Evolutionary conservation across 2,329 filamentous ascomycete genomes (phyloP).

Genomic region (Aspergillus sp.): DNA sequence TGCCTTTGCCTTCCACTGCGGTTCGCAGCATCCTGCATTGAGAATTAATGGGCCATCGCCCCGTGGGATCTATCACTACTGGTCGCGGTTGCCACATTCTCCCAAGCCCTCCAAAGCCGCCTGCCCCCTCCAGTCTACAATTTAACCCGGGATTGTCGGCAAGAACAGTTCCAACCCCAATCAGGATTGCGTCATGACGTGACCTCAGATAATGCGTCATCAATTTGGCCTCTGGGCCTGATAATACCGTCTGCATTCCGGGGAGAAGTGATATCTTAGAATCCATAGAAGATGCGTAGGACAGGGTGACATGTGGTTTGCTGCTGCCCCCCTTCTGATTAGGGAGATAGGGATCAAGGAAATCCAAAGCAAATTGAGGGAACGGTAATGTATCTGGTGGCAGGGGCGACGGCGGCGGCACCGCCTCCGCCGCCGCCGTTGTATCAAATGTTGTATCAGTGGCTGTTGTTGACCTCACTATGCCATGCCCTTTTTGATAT

Average conservation of each 20-base stretch:
- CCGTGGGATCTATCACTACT: constrained; percentile 75
- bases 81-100: constrained; percentile 70
- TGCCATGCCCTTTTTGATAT: constrained; percentile 44
- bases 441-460: too few species aligned
- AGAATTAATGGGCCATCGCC: constrained; percentile 66
- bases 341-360: constrained; percentile 55
- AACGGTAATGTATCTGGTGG: constrained; percentile 46
- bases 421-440: too few species aligned
- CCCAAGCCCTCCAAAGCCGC: constrained; percentile 55
- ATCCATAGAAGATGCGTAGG: constrained; percentile 89
- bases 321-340: constrained; percentile 28
- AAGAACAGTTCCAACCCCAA: constrained; percentile 80
- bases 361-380: constrained; percentile 44
- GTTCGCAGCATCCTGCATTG: constrained; percentile 66
- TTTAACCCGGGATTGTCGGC: constrained; percentile 86
- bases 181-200: constrained; percentile 77
- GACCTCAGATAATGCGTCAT: constrained; percentile 92
- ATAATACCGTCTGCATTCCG: constrained; percentile 78
- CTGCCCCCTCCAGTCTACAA: constrained; percentile 66
- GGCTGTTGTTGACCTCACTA: constrained; percentile 31
- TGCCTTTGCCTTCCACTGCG: constrained; percentile 63
- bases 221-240: constrained; percentile 77
- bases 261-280: constrained; percentile 73
- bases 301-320: constrained; percentile 69
- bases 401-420: constrained; percentile 13